Evolutionary conservation across 2,329 filamentous ascomycete genomes (phyloP), one percentile per base, ranked within the genome.

Genomic region (Sphaerostilbella broomeana): DNA sequence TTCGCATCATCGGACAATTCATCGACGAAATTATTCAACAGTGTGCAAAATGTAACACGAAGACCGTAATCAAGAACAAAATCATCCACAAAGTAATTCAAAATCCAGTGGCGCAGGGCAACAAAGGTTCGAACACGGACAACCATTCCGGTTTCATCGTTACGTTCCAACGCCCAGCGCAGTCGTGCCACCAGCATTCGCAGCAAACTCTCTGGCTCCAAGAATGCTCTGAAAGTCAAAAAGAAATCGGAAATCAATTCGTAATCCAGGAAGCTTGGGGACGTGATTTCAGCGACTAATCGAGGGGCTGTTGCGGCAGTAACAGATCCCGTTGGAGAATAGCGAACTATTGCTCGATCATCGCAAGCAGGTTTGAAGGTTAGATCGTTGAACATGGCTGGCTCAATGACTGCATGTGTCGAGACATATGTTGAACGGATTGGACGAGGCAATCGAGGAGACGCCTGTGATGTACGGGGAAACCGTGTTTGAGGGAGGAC

Each of bases 201-300:
- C 16, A 95, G 72, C 4, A 98, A 71, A 51, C 90, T 83, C 15
- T 72, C 69, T 0, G 84, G 72, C 10, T 86, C 80, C 43, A 98
- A 69, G 56, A 95, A 98, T 3, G 84, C 77, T 34, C 92, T 85
- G 56, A 87, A 98, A 0, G 92, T 97, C 16, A 98, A 75, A 55
- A 98, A 98, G 63, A 98, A 98, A 60, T 98, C 92, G 1, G 92
- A 97, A 4, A 98, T 77, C 5, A 98, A 73, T 54, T 97, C 90
- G 59, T 98, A 98, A 60, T 98, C 90, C 55, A 98, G 78, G 57
- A 97, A 95, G 35, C 80, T 88, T 12, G 92, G 87, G 1, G 92
- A 97, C 0, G 92, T 97, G 47, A 98, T 95, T 63, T 98, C 89
- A 10, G 90, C 89, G 35, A 98, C 86, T 25, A 98, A 78, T 10